These are phyloP conservation scores for Ophiostoma perfectum DNA, from an alignment of 2,329 filamentous ascomycete species.

Conservation along the genomic window DNA sequence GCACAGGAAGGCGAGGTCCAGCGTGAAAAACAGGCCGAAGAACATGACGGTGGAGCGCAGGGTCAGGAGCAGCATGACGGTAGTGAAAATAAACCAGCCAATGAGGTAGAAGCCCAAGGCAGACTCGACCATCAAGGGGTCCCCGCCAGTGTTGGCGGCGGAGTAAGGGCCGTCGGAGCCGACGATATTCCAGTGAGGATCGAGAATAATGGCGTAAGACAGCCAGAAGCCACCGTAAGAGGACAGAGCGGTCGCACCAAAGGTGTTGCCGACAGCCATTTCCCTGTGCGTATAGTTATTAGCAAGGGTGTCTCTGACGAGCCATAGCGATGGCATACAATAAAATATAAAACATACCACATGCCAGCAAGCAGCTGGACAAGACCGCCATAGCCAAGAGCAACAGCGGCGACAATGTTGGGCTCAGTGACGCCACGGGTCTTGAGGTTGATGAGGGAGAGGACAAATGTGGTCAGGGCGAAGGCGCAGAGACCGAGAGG, in stretches of 20 bases:
- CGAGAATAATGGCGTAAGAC: slow-evolving; percentile 65
- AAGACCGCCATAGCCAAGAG: slow-evolving; percentile 70
- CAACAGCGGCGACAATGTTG: slow-evolving; percentile 63
- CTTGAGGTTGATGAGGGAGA: slow-evolving; percentile 68
- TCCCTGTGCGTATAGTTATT: slow-evolving; percentile 52
- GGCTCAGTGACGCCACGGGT: slow-evolving; percentile 54
- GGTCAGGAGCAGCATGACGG: slow-evolving; percentile 66
- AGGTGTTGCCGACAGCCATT: slow-evolving; percentile 82
- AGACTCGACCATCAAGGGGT: slow-evolving; percentile 47
- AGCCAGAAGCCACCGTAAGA: slow-evolving; percentile 86
- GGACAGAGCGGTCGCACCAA: slow-evolving; percentile 73
- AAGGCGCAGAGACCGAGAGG: slow-evolving; percentile 73
- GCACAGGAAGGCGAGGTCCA: slow-evolving; percentile 70
- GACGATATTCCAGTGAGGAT: slow-evolving; percentile 59
- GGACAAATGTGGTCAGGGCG: slow-evolving; percentile 75
- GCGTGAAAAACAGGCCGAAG: slow-evolving; percentile 69
- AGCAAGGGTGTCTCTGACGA: not conserved
- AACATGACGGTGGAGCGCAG: slow-evolving; percentile 72
- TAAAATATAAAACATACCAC: slow-evolving; percentile 57
- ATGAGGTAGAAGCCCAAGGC: slow-evolving; percentile 70
- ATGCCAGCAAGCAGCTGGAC: slow-evolving; percentile 78
- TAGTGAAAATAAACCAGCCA: slow-evolving; percentile 83
- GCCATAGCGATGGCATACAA: no score
- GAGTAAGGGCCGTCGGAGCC: slow-evolving; percentile 43
- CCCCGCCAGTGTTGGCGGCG: slow-evolving; percentile 28